Evolutionary conservation across 306 rosid species (phyloP).

Genomic region (Rubus idaeus): DNA sequence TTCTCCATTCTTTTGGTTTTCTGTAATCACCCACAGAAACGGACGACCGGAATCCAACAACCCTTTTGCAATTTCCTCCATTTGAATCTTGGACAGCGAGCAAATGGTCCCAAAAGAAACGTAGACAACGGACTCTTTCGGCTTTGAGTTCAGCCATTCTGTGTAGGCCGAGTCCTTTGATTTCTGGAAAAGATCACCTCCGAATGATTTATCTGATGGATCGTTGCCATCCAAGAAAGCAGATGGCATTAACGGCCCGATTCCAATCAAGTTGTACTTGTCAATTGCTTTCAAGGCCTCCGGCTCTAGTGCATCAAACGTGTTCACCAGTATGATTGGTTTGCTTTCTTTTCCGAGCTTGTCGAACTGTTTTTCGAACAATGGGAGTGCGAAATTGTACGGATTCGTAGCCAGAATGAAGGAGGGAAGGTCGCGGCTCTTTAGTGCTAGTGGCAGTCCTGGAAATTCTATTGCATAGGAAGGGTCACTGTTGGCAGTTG

Average conservation of each 20-base stretch:
- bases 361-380: slow-evolving; percentile 14
- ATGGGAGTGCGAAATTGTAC: not conserved
- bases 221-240: slow-evolving; percentile 10
- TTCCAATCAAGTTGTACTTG: not conserved
- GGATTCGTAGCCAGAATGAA: slow-evolving; percentile 10
- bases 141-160: slow-evolving; percentile 29
- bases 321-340: slow-evolving; percentile 26
- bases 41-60: slow-evolving; percentile 21
- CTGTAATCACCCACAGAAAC: slow-evolving; percentile 32
- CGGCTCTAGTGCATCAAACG: slow-evolving; percentile 26
- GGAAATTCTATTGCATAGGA: slow-evolving; percentile 10
- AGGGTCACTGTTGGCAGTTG: not conserved
- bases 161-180: slow-evolving; percentile 4
- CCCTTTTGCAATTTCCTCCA: slow-evolving; percentile 26
- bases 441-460: slow-evolving; percentile 18
- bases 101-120: slow-evolving; percentile 32
- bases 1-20: not conserved
- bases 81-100: slow-evolving; percentile 11
- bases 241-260: not conserved
- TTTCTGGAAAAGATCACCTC: slow-evolving; percentile 5
- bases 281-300: slow-evolving; percentile 30
- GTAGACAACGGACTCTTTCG: slow-evolving; percentile 16
- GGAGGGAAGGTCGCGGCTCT: slow-evolving; percentile 31
- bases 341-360: not conserved
- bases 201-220: not conserved